Evolutionary conservation across 495 filamentous ascomycete genomes (phyloP), one percentile per base, ranked within the genome.

Genomic region (Aspergillus saccharolyticus): DNA sequence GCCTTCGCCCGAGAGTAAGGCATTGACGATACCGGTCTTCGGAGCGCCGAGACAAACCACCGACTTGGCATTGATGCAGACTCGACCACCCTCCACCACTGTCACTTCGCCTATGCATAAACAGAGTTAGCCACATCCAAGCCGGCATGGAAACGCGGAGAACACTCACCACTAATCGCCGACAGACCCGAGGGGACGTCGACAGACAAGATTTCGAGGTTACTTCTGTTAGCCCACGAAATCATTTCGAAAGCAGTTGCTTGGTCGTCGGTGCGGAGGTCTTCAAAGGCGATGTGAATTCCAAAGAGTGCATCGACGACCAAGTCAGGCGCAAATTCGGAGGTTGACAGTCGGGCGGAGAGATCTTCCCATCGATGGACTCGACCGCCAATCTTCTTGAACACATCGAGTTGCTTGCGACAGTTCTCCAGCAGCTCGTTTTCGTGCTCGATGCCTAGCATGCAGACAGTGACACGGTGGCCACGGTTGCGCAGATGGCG

Each of bases 251-350:
- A 91, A 3, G 89, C 89, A 3, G 84, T 85, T 0, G 85, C 88
- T 67, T 92, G 90, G 59, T 96, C 90, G 43, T 89, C 87, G 10
- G 83, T 88, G 19, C 87, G 77, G 24, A 96, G 77, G 53, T 92
- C 89, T 42, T 96, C 89, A 62, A 96, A 96, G 9, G 85, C 83
- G 45, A 89, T 78, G 51, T 92, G 89, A 52, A 91, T 85, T 18
- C 90, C 89, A 3, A 98, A 81, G 17, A 98, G 71, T 1, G 90
- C 91, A 72, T 98, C 94, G 30, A 98, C 78, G 53, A 97, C 89
- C 52, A 97, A 72, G 46, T 92, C 89, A 2, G 91, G 81, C 1
- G 83, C 77, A 30, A 82, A 73, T 49, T 88, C 80, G 4, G 81
- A 67, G 12, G 74, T 74, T 53, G 83, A 79, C n/a, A 88, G 67